Base-by-base conservation (phyloP, 345 rosid species). In the Heritiera fomes region DNA sequence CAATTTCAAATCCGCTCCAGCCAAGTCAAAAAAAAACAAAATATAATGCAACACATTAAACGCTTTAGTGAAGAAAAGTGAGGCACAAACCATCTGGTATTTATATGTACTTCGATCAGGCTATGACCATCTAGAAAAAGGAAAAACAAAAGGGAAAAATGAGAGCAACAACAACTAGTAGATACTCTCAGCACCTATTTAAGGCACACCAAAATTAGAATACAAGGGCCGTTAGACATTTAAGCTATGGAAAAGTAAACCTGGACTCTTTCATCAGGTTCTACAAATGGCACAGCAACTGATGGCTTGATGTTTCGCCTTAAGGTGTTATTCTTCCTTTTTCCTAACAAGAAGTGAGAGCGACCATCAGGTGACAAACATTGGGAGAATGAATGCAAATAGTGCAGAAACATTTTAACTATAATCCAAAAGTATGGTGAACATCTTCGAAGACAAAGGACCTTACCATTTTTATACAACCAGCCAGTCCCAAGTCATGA, bases 381-480 rank as follows among this genome's bases (percentile, higher is more conserved):
- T 32, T 34, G 13, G n/a, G 63, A 50, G 10, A 47, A 62, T 63
- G 23, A 46, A 47, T 18, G 23, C 17, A 47, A 23, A 61, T 62
- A 18, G 12, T 32, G 46, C 18, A 47, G 5, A 40, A 59, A 43
- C 55, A 38, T 14, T 74, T 15, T 53, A 14, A 45, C 12, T 64
- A 32, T 14, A 15, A 34, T 50, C 14, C 11, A 41, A 14, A 43
- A 14, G 18, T 5, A 38, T 3, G 46, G 47, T 72, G 40, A 15
- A 13, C 28, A 18, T 71, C 41, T 53, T 65, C 7, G 7, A 43
- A 59, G 70, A 32, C 61, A 55, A 71, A 46, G 49, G 6, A 38
- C 50, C 84, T 83, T 88, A 96, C 99, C 95, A 87, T 80, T 89
- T 92, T 86, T 80, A 88, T 81, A 75, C 43, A 55, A 69, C 71